phyloP scores from a whole-genome alignment of 2,329 filamentous ascomycete genomes.

The Pseudogymnoascus sp. region DNA sequence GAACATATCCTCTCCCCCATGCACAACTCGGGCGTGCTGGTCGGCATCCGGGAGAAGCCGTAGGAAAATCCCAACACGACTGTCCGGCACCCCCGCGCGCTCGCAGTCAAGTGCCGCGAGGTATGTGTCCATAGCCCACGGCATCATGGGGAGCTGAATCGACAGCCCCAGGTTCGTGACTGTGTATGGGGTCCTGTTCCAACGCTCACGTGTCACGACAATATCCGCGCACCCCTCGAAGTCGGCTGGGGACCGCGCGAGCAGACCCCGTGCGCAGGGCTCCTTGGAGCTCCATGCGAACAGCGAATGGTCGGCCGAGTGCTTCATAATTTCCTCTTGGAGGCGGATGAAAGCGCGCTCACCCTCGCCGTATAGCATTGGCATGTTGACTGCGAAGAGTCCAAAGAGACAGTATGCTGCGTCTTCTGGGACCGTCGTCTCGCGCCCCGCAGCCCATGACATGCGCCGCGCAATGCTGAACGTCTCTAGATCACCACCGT shows the following conservation, averaged over 20 bases:
- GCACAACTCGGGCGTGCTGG: constrained; percentile 8
- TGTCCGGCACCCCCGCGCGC: neutral
- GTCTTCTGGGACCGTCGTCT: constrained; percentile 23
- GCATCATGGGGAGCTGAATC: constrained; percentile 17
- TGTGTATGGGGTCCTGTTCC: constrained; percentile 15
- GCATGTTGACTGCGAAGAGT: constrained; percentile 30
- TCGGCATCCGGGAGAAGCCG: constrained; percentile 9
- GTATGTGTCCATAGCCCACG: constrained; percentile 21
- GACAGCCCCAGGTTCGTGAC: constrained; percentile 20
- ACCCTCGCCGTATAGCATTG: constrained; percentile 29
- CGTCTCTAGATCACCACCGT: constrained; percentile 16
- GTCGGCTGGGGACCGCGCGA: constrained; percentile 14
- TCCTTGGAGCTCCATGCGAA: constrained; percentile 25
- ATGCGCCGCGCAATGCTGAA: constrained; percentile 26
- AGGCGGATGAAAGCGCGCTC: constrained; percentile 23
- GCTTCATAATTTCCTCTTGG: constrained; percentile 27
- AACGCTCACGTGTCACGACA: neutral
- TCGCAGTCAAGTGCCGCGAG: constrained; percentile 20
- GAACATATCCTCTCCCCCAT: neutral
- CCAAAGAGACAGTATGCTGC: constrained; percentile 27
- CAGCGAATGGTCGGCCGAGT: constrained; percentile 30
- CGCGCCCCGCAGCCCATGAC: constrained; percentile 24
- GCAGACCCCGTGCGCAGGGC: constrained; percentile 5
- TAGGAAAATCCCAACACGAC: constrained; percentile 14
- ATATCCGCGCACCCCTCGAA: constrained; percentile 3